phyloP scores from a whole-genome alignment of 164 flowering plant genomes.

The Liriodendron chinense region DNA sequence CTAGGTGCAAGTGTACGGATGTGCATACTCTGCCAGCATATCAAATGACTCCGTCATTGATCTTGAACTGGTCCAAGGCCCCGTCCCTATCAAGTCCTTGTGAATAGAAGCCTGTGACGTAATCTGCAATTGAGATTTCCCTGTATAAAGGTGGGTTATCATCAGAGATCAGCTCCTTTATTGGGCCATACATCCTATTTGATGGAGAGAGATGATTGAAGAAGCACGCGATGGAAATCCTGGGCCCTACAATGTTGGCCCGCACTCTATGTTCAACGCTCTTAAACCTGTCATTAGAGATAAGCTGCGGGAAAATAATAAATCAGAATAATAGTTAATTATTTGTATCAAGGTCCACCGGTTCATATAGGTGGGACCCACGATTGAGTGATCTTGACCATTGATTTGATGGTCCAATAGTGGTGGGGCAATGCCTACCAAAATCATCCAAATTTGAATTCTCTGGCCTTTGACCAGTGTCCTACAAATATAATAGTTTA shows the following conservation, averaged over 20 bases:
- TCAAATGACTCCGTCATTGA: no score
- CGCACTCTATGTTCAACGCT: constrained; percentile 34
- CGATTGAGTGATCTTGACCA: no score
- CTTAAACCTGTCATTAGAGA: constrained; percentile 27
- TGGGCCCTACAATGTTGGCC: constrained; percentile 21
- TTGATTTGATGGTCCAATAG: no score
- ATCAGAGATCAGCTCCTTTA: constrained; percentile 36
- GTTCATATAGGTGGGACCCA: no score
- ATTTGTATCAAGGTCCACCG: no score
- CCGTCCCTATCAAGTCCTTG: not conserved
- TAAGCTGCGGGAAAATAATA: constrained; percentile 11
- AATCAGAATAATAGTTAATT: no score
- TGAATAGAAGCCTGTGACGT: not conserved
- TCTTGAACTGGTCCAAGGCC: not conserved
- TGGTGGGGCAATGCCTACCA: no score
- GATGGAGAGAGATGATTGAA: constrained; percentile 3
- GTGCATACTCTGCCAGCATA: no score
- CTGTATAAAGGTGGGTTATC: constrained; percentile 26
- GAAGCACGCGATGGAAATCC: constrained; percentile 33
- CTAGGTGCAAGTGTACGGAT: no score
- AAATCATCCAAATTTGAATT: no score
- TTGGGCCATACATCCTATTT: constrained; percentile 25
- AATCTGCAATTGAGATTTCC: constrained; percentile 14
- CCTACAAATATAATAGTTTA: no score
- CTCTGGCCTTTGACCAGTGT: no score